These are phyloP conservation scores for Cicer arietinum DNA, from an alignment of 306 rosid genomes.

Conservation along the genomic window DNA sequence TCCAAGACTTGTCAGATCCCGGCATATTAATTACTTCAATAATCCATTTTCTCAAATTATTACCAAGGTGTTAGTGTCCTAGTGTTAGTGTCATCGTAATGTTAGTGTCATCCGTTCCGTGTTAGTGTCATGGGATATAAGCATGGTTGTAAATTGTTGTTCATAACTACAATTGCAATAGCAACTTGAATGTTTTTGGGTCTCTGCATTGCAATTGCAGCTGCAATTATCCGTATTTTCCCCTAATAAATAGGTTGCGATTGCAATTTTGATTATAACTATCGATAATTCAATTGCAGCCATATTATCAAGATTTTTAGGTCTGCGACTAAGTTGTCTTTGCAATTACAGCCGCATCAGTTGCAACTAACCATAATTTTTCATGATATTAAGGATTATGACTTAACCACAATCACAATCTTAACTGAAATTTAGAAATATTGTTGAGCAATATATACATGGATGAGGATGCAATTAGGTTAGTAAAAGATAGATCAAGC, in stretches of 20 bases:
- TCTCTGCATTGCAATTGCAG: not conserved
- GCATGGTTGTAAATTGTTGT: not conserved
- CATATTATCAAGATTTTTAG: not conserved
- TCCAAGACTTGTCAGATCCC: too few species aligned
- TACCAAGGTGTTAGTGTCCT: too few species aligned
- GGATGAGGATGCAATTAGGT: slow-evolving; percentile 14
- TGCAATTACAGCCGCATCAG: not conserved
- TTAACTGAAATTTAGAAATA: not conserved
- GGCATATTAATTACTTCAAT: too few species aligned
- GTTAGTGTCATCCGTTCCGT: too few species aligned
- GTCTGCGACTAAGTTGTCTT: not conserved
- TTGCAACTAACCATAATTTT: not conserved
- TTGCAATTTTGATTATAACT: not conserved
- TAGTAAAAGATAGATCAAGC: not conserved
- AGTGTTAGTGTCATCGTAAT: too few species aligned
- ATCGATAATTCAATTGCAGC: not conserved
- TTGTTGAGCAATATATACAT: not conserved
- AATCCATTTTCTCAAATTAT: too few species aligned
- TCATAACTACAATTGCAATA: not conserved
- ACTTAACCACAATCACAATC: not conserved
- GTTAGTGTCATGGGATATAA: too few species aligned
- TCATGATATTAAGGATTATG: not conserved
- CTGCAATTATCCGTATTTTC: too few species aligned
- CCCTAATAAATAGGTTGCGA: too few species aligned
- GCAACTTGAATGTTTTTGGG: not conserved